Evolutionary conservation across 2,329 filamentous ascomycete species (phyloP).

Genomic region (Claviceps purpurea): DNA sequence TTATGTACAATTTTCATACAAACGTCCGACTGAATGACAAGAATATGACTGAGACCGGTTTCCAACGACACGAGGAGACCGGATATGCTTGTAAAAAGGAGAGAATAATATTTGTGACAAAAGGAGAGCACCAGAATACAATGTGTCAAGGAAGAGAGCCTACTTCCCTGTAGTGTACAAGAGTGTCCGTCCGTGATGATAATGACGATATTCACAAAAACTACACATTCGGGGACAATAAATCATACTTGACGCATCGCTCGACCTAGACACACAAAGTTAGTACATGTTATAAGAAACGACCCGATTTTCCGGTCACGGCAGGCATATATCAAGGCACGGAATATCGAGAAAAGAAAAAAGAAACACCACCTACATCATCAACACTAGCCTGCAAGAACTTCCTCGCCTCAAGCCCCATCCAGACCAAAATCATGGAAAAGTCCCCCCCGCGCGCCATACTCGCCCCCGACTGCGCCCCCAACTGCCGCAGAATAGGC

Average conservation of each 20-base stretch:
- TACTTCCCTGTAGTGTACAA: not conserved
- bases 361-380: conserved; percentile 45
- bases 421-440: conserved; percentile 83
- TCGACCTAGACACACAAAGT: conserved; percentile 43
- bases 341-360: not conserved
- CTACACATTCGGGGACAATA: conserved; percentile 75
- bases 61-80: too few species aligned
- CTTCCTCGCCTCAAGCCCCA: conserved; percentile 74
- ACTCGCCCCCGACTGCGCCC: conserved; percentile 58
- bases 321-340: not conserved
- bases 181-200: too few species aligned
- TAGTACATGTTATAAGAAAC: not conserved
- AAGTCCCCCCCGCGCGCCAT: conserved; percentile 63
- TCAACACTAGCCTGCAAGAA: conserved; percentile 86
- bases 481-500: conserved; percentile 79
- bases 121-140: too few species aligned
- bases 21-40: too few species aligned
- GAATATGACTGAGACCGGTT: too few species aligned
- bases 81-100: too few species aligned
- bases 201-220: not conserved
- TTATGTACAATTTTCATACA: too few species aligned
- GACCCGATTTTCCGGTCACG: too few species aligned
- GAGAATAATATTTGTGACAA: too few species aligned
- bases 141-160: not conserved
- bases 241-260: conserved; percentile 79